Evolutionary conservation across 2,329 filamentous ascomycete species (phyloP), one percentile per base, ranked within the genome.

Genomic region (Trichoderma brevicompactum): DNA sequence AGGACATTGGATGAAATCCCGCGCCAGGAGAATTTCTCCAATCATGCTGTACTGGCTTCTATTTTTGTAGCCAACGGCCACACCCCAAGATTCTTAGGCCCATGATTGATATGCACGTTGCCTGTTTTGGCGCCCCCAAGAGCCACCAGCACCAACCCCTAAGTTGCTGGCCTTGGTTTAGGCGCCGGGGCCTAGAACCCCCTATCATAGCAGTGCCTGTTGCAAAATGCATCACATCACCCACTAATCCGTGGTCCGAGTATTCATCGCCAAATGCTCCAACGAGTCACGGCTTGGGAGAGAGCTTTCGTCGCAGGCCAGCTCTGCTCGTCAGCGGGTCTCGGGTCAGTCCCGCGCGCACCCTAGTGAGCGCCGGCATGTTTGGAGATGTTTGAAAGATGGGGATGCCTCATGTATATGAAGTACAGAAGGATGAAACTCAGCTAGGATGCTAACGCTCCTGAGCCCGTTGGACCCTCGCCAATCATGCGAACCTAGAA

Each of bases 11-110:
- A 63, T 46, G 60, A 63, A 63, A 63, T 63, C 28, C 40, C 49
- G 60, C 60, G 49, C 41, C 48, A 46, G 40, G 48, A 54, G 60
- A 63, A 28, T 46, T 63, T 54, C 48, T 53, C 60, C 40, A 38
- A 44, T 63, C 48, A 54, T 63, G 60, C 60, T 36, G 49, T 43
- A 19, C 50, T 17, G n/a, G 36, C 23, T 55, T 64, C 50, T 64
- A 64, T 49, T 65, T 65, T 59, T 59, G 48, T 65, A 43, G 48
- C 41, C 54, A 65, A 41, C 63, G 50, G 52, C 48, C 63, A 53
- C 44, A 41, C 44, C 36, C 23, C 43, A 40, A 3, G 10, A 23
- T 19, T 8, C 46, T 23, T 32, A 65, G 49, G 32, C 19, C 48
- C 52, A 32, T 43, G 40, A 40, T 36, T 54, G 40, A 36, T 19